Conservation (phyloP, 805 yeast species). For the Saturnispora bothae region DNA sequence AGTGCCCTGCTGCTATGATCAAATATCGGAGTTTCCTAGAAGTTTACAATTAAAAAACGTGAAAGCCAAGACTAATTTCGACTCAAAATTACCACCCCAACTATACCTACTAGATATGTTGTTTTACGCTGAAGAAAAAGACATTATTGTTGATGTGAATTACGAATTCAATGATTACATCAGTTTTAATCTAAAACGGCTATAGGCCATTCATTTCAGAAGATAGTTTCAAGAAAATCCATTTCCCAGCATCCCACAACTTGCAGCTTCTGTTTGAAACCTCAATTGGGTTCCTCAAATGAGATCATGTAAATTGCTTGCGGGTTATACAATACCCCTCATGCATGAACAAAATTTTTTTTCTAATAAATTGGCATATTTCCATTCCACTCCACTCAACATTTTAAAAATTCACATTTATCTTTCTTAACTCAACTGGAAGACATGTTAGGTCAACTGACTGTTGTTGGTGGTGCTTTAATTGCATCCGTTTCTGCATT, state of each 20-base stretch:
- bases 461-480: slow-evolving; percentile 1
- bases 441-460: not conserved
- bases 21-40: not conserved
- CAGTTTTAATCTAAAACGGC: slow-evolving; percentile 1
- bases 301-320: too few species aligned
- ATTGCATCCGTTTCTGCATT: slow-evolving; percentile 24
- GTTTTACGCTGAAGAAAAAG: slow-evolving; percentile 5
- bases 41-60: not conserved
- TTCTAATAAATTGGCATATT: too few species aligned
- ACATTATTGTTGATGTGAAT: not conserved
- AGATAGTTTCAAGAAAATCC: too few species aligned
- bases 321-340: too few species aligned
- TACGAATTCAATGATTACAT: slow-evolving; percentile 1
- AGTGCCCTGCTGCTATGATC: slow-evolving; percentile 7
- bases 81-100: slow-evolving; percentile 12
- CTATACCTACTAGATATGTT: slow-evolving; percentile 9
- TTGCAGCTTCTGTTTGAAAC: too few species aligned
- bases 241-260: too few species aligned
- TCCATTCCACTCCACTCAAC: not conserved
- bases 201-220: too few species aligned
- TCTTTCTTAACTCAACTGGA: not conserved
- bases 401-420: too few species aligned
- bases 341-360: too few species aligned
- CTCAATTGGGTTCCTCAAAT: too few species aligned
- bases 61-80: slow-evolving; percentile 15